Conservation (phyloP, 306 rosid genomes). For the Quercus aquifolioides region DNA sequence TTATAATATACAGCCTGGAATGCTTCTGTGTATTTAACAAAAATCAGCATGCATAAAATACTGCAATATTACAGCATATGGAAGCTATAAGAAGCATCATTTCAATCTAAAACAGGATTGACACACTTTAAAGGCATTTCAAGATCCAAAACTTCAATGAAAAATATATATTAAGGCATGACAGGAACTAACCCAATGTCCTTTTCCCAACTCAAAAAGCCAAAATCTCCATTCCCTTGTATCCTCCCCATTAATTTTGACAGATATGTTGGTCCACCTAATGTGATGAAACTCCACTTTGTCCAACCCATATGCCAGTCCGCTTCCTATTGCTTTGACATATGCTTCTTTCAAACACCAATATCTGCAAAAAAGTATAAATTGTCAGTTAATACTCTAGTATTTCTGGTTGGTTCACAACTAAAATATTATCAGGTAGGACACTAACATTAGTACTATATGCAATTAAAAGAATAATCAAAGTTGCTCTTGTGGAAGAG, state of each 20-base stretch:
- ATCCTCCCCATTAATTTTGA: conserved; percentile 45
- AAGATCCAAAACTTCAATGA: not conserved
- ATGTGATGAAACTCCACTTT: conserved; percentile 72
- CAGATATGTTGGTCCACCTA: conserved; percentile 55
- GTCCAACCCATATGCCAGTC: conserved; percentile 54
- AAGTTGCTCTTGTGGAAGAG: not conserved
- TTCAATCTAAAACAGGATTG: not conserved
- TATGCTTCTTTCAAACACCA: conserved; percentile 93
- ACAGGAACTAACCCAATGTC: conserved; percentile 54
- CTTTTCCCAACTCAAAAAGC: conserved; percentile 60
- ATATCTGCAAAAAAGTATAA: conserved; percentile 50
- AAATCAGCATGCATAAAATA: not conserved
- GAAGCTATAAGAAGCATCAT: not conserved
- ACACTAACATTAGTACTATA: not conserved
- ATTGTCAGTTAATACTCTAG: not conserved
- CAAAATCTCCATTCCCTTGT: conserved; percentile 75
- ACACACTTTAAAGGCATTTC: not conserved
- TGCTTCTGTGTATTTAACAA: not conserved
- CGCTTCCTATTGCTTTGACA: conserved; percentile 84
- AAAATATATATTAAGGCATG: not conserved
- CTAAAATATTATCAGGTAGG: not conserved
- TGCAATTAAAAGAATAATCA: not conserved
- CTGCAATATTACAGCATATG: not conserved
- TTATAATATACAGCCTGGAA: not conserved
- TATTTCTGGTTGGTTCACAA: not conserved